A percentile compares a stretch with the other conserved stretches of the same genome.
Evolutionary conservation across 805 yeast species (phyloP).

Genomic region (Yamadazyma scolyti): DNA sequence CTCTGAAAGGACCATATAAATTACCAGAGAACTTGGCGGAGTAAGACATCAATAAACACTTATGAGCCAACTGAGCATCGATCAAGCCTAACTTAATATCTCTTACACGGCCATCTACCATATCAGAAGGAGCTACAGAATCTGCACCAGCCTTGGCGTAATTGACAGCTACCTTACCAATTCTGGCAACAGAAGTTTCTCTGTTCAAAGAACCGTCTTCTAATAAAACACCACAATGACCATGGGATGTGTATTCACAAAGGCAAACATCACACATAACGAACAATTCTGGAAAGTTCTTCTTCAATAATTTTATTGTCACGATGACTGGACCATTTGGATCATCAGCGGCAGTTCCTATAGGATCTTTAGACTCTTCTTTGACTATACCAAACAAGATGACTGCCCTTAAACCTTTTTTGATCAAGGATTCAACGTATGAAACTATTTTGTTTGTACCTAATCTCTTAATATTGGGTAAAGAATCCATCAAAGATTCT

Average conservation of each 20-base stretch:
- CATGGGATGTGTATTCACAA: conserved; percentile 95
- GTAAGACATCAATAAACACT: conserved; percentile 86
- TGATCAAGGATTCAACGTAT: conserved; percentile 64
- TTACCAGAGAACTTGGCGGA: conserved; percentile 91
- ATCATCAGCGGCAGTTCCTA: conserved; percentile 91
- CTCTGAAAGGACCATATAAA: conserved; percentile 95
- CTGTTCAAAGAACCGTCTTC: conserved; percentile 86
- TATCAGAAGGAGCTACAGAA: conserved; percentile 94
- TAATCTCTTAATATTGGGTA: conserved; percentile 85
- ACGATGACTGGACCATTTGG: conserved; percentile 92
- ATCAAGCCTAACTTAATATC: conserved; percentile 86
- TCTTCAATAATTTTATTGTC: conserved; percentile 63
- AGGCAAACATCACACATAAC: conserved; percentile 93
- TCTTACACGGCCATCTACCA: conserved; percentile 91
- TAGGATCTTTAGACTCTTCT: conserved; percentile 70
- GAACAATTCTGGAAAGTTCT: conserved; percentile 75
- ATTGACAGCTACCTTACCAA: conserved; percentile 92
- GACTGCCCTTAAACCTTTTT: conserved; percentile 81
- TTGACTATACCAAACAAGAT: conserved; percentile 86
- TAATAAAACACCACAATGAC: conserved; percentile 92
- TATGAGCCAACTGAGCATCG: conserved; percentile 78
- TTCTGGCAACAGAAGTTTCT: conserved; percentile 67
- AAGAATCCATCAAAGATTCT: conserved; percentile 64
- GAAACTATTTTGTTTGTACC: conserved; percentile 79
- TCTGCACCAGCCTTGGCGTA: conserved; percentile 96